Evolutionary conservation across 2,329 filamentous ascomycete genomes (phyloP), one percentile per base, ranked within the genome.

Genomic region (Colletotrichum caudatum): DNA sequence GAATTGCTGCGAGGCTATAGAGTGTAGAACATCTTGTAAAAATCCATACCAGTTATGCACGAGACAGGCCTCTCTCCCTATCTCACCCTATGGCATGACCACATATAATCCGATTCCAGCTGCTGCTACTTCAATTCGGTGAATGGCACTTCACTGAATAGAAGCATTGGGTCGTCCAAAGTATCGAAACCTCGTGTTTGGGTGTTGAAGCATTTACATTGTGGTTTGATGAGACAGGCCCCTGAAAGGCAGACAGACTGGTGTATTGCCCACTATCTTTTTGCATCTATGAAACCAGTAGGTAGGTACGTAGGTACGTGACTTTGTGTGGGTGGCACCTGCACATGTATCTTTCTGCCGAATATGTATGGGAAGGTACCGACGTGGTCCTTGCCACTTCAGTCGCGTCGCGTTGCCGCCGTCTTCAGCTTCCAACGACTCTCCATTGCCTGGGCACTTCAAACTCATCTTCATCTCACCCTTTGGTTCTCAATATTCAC

Each of bases 11-110:
- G 64, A n/a, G 69, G 64, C 33, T 41, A 48, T 46, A 59, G 62
- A 70, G 67, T 72, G 69, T 72, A 72, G 69, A 72, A 69, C 64
- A 69, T 72, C 54, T 63, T 72, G 65, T 72, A 72, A 60, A 69
- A 71, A 72, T 72, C 35, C 58, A 64, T 57, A 61, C 64, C 35
- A 65, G 41, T 62, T 58, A 71, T 59, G 58, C 64, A 69, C 20
- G 41, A 67, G 33, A 46, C 29, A 5, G 50, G 33, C 29, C 29
- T 1, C 39, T 11, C 8, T 26, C n/a, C n/a, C 7, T 18, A 7
- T n/a, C 37, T 3, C n/a, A 26, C 26, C 9, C 18, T 5, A 18
- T 23, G 16, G 14, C 29, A 35, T 0, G 3, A 26, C 29, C 8
- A 20, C 4, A 20, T n/a, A 4, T 33, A 14, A 29, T 16, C 11